Evolutionary conservation across 2,329 filamentous ascomycete genomes (phyloP), one percentile per base, ranked within the genome.

Genomic region (Cyclaneusma minus): DNA sequence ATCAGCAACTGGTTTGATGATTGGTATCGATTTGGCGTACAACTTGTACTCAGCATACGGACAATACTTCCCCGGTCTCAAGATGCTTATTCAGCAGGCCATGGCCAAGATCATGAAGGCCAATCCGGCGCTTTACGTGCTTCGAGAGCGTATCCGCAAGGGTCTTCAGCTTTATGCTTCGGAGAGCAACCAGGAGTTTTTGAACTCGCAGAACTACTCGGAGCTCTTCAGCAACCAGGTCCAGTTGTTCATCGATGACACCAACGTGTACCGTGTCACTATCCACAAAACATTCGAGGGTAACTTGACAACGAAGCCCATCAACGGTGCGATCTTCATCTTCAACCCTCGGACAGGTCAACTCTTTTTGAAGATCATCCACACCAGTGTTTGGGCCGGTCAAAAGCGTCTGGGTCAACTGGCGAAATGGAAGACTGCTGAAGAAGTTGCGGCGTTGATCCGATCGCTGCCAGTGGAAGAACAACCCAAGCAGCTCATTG

Each of bases 71-170:
- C 89, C 89, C 24, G 89, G 89, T 46, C 58, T 98, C 34, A 98
- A 98, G 64, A 79, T 84, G 24, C 68, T 98, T 13, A 63, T 98
- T 14, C 91, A 98, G 53, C 87, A 95, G 51, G 89, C 91, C 5
- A 98, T 98, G 91, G 84, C 84, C 25, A 98, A 98, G 72, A 73
- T 98, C 49, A 98, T 98, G 89, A 98, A 98, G 58, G 87, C 89
- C 19, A 98, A 98, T 47, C 89, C 89, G 10, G 89, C 89, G 3
- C 58, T 98, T 16, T 98, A 95, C 49, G 89, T 98, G 27, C 60
- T 98, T 32, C 80, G 89, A 32, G 89, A 98, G 58, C 89, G 89
- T 67, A 98, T 98, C 37, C 72, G 91, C 37, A 98, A 98, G 63
- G 89, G 89, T 64, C 68, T 98, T 32, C 89, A 98, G 56, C 64